phyloP scores from a whole-genome alignment of 768 basidiomycete species.

The Peribolospora kevripleyi region DNA sequence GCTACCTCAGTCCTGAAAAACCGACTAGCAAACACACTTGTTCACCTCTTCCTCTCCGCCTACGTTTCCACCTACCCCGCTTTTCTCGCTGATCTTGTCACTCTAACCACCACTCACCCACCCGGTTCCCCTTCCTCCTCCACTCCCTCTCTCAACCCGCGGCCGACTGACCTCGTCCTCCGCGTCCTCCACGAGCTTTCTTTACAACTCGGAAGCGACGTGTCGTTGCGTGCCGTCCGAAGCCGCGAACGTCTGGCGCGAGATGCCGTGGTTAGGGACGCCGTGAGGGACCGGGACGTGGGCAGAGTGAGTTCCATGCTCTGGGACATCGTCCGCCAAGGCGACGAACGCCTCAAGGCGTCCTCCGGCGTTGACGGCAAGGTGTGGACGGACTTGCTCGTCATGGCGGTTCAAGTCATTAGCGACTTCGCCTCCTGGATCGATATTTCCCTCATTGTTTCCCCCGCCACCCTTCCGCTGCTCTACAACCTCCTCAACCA shows the following conservation, averaged over 20 bases:
- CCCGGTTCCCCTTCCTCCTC: slow-evolving; percentile 14
- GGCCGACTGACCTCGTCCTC: slow-evolving; percentile 69
- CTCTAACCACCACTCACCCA: slow-evolving; percentile 36
- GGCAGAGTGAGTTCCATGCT: slow-evolving; percentile 64
- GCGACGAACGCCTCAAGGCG: slow-evolving; percentile 18
- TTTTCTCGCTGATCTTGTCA: slow-evolving; percentile 56
- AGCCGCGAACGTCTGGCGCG: slow-evolving; percentile 45
- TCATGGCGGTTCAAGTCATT: slow-evolving; percentile 78
- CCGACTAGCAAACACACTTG: slow-evolving; percentile 52
- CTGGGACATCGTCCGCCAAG: slow-evolving; percentile 52
- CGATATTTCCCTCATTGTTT: slow-evolving; percentile 87
- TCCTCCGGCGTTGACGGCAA: slow-evolving; percentile 20
- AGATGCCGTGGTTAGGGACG: slow-evolving; percentile 66
- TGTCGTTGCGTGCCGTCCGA: slow-evolving; percentile 66
- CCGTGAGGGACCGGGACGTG: slow-evolving; percentile 66
- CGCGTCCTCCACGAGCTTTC: slow-evolving; percentile 84
- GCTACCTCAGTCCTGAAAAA: slow-evolving; percentile 10
- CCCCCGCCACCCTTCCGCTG: slow-evolving; percentile 60
- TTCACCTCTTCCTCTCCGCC: slow-evolving; percentile 64
- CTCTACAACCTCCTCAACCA: slow-evolving; percentile 64
- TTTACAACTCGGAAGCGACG: slow-evolving; percentile 75
- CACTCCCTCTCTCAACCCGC: slow-evolving; percentile 45
- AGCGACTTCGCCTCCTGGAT: slow-evolving; percentile 83
- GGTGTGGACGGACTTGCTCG: slow-evolving; percentile 40
- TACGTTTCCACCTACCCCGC: slow-evolving; percentile 67